Evolutionary conservation across 441 rosid genomes (phyloP).

Genomic region (Populus tomentosa): DNA sequence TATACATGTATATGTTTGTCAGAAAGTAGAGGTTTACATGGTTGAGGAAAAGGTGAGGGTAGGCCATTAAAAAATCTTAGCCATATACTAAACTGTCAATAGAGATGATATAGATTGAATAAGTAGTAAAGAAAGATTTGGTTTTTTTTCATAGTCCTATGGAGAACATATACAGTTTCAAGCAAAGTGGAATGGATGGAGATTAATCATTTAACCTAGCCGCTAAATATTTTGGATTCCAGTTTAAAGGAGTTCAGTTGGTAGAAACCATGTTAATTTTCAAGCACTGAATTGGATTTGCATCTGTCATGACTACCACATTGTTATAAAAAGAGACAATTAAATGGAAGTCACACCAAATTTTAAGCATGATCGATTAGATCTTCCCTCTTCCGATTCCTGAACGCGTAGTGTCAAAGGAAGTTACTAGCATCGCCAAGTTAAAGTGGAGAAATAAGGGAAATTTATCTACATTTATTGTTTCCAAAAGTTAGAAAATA

Average conservation of each 20-base stretch:
- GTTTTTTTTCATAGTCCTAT: background rate
- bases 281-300: no score
- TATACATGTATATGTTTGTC: no score
- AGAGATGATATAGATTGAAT: no score
- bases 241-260: background rate
- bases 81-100: no score
- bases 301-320: no score
- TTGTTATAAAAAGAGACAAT: no score
- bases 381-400: background rate
- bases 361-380: background rate
- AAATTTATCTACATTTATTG: constrained; percentile 25
- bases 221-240: background rate
- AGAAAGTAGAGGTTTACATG: no score
- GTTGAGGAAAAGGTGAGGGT: no score
- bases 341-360: background rate
- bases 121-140: no score
- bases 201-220: background rate
- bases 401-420: background rate
- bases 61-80: no score
- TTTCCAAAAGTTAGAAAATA: constrained; percentile 21
- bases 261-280: no score
- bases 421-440: background rate
- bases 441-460: constrained; percentile 7
- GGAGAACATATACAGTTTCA: background rate
- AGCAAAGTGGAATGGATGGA: background rate